Evolutionary conservation across 345 rosid genomes (phyloP).

Genomic region (Eucalyptus regnans): DNA sequence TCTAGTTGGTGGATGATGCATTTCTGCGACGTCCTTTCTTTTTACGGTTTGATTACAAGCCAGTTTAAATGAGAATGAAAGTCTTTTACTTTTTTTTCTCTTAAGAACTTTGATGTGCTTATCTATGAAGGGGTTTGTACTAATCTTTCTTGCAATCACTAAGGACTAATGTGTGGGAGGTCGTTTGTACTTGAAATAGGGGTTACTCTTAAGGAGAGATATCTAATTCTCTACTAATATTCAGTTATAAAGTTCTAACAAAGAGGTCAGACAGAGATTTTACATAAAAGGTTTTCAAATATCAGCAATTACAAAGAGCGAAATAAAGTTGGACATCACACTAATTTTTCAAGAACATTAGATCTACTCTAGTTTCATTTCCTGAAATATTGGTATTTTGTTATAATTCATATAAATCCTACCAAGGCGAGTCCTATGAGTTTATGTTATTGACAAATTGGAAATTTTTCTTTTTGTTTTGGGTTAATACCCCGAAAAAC

Average conservation of each 20-base stretch:
- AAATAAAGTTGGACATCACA: background rate
- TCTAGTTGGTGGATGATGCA: background rate
- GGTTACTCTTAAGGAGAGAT: background rate
- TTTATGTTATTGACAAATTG: background rate
- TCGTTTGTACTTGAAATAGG: background rate
- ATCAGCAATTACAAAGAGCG: accelerated
- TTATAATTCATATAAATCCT: background rate
- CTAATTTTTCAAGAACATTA: background rate
- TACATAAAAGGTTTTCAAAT: background rate
- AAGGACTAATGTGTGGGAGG: background rate
- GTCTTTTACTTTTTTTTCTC: background rate
- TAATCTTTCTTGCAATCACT: background rate
- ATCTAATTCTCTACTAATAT: background rate
- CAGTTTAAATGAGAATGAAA: background rate
- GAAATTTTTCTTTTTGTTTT: background rate
- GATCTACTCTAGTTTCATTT: background rate
- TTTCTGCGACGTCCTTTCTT: background rate
- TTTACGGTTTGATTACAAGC: background rate
- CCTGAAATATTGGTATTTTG: accelerated
- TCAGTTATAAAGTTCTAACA: background rate
- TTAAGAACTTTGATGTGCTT: background rate
- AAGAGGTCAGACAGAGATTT: background rate
- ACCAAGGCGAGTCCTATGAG: accelerated
- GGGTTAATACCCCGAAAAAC: no score
- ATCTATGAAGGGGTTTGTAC: background rate